Evolutionary conservation across 2,329 filamentous ascomycete genomes (phyloP), one percentile per base, ranked within the genome.

Genomic region (Fusarium zealandicum): DNA sequence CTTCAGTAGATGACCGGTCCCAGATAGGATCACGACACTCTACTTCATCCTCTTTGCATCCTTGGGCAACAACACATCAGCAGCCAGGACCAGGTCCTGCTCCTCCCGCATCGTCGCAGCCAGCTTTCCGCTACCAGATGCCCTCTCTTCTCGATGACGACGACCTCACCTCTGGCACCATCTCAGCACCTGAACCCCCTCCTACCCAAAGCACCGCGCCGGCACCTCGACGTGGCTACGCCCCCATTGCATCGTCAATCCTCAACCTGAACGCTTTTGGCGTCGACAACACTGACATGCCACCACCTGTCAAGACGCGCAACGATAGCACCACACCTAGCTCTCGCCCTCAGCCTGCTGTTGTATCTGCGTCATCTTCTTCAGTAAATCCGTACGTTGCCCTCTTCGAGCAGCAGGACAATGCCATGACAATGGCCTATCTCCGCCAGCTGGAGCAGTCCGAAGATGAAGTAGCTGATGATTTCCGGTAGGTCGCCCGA

Each of bases 391-490:
- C 70, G 47, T 72, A 72, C 40, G 57, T 67, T 35, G 54, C 61
- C 41, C 56, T 70, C 31, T 63, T 72, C 42, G 69, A 73, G 54
- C 62, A 69, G 47, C 69, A 65, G 28, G 69, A 73, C 28, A 54
- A 67, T 42, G 66, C 66, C 48, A 69, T 72, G 67, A 65, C 66
- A 22, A 52, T 63, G 27, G 65, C 65, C 35, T 71, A 69, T 44
- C 59, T 72, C n/a, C 67, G 65, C 22, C 70, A 54, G 31, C 57
- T 68, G 17, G 69, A 68, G 35, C 59, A 64, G 25, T 59, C 51
- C 28, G 54, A 44, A 22, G 61, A 63, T 51, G 52, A 69, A 25
- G 50, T 58, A 52, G 63, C 68, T 57, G 68, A 71, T 65, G 69
- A 72, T 52, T 68, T 71, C 53, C 68, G 69, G 70, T 72, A 67